Base-by-base conservation (phyloP, 257 asterid species). In the Oldenlandia corymbosa region DNA sequence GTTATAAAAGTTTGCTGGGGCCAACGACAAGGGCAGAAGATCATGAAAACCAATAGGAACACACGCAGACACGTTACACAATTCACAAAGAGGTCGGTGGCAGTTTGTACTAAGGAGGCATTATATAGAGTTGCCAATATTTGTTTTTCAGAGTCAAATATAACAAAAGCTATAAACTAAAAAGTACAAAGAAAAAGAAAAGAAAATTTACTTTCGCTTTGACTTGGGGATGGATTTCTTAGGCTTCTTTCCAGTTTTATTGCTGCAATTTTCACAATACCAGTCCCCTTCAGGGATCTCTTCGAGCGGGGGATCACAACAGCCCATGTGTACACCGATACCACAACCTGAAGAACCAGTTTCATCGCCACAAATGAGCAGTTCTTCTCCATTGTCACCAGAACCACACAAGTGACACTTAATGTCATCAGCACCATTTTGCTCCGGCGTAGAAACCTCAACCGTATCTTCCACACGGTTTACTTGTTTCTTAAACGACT, bases 291-390 rank as follows among this genome's bases (percentile, higher is more conserved):
- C 68, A 0, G 87, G 98, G 21, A 78, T 75, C 18, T 68, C 70
- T 18, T 61, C 75, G 11, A 88, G 85, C 2, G 95, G 95, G 70
- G 98, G 98, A 74, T 85, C 85, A 42, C 83, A 82, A 69, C 94
- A 84, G 66, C 78, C 84, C 1, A 80, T 59, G 74, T 88, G 98
- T 16, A 68, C 63, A 39, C 95, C 95, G 16, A 73, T 67, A 21
- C 94, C 95, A 69, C 94, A 91, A 6, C 96, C 95, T 36, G 5
- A 34, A 8, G 62, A 60, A 51, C 94, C 90, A 12, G 68, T 72
- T 48, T 77, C 94, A 56, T 84, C 81, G 0, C 94, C 85, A n/a
- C 91, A 92, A 43, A 88, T 83, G 42, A 89, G 84, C 97, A 89
- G 85, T 62, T 80, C 86, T 4, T 83, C 96, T 52, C 86, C 97